Evolutionary conservation across 2,329 filamentous ascomycete species (phyloP).

Genomic region (Botrytis porri): DNA sequence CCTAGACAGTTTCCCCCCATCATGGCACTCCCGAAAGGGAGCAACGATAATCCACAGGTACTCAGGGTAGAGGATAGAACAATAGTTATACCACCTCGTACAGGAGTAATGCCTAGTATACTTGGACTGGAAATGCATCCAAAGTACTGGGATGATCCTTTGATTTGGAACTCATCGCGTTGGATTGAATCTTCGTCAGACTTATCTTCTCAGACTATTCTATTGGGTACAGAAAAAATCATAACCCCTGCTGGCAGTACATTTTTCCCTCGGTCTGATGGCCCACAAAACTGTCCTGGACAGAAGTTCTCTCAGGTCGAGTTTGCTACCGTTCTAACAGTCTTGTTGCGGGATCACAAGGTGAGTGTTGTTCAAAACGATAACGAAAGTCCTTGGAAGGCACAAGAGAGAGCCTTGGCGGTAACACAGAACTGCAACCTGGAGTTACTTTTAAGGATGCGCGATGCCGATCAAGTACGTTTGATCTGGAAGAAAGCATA

Average conservation of each 20-base stretch:
- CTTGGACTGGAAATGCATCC: slow-evolving; percentile 1
- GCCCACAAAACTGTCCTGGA: slow-evolving; percentile 40
- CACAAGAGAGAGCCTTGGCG: not conserved
- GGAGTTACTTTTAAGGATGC: not conserved
- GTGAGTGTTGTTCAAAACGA: not conserved
- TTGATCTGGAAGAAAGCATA: not conserved
- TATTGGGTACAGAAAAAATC: not conserved
- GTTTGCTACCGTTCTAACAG: slow-evolving; percentile 35
- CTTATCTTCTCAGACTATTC: not conserved
- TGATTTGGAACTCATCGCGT: not conserved
- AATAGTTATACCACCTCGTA: not conserved
- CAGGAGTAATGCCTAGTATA: slow-evolving; percentile 8
- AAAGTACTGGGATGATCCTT: slow-evolving; percentile 3
- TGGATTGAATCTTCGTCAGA: not conserved
- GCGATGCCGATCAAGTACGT: not conserved
- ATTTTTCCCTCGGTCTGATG: slow-evolving; percentile 39
- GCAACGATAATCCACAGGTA: not conserved
- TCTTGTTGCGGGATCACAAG: not conserved
- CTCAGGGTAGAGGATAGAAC: not conserved
- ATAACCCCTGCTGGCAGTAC: slow-evolving; percentile 10
- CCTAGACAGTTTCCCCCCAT: not conserved
- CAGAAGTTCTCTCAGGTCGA: slow-evolving; percentile 40
- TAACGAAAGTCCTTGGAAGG: not conserved
- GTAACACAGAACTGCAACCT: not conserved
- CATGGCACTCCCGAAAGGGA: not conserved